Evolutionary conservation across 2,329 filamentous ascomycete genomes (phyloP), one percentile per base, ranked within the genome.

Genomic region (Monilinia fructigena): DNA sequence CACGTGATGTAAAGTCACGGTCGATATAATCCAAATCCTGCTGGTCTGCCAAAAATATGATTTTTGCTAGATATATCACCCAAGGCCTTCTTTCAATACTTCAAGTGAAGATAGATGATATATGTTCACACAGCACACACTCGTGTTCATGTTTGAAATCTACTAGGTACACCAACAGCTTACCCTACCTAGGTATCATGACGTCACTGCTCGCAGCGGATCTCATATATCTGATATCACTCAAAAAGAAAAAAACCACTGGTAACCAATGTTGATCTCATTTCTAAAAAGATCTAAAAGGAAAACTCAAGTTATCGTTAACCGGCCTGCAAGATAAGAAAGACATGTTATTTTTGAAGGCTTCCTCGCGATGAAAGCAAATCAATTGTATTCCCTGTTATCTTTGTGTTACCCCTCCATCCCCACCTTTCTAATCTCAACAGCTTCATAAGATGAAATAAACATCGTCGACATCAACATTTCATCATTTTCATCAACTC

Each of bases 311-410:
- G 31, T 35, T 5, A 35, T 35, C 31, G 7, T 35, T 35, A 35
- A 7, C 6, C 6, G 3, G 31, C 31, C 5, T 35, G 31, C 31
- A 35, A 35, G 31, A 35, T 35, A 35, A 35, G 31, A 35, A 35
- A 35, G 31, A 8, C 6, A 35, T 35, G 31, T 40, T 40, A 16
- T 31, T 31, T 45, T 61, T 16, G 31, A 53, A 20, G 40, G 59
- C n/a, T 18, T 52, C 23, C 38, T 14, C 38, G 38, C 12, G 20
- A 53, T 26, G 45, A 38, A 54, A 52, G 31, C n/a, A 26, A 61
- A 61, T 52, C 38, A 35, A 61, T 38, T n/a, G 18, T 26, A 53
- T 48, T n/a, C 45, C 47, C 20, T 38, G 59, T 28, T 31, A 52
- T 54, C 26, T 28, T 40, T 54, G 14, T n/a, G 16, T 40, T 40